These are phyloP conservation scores for Wickerhamiella siamensis DNA, from an alignment of 805 yeast genomes.

Conservation along the genomic window DNA sequence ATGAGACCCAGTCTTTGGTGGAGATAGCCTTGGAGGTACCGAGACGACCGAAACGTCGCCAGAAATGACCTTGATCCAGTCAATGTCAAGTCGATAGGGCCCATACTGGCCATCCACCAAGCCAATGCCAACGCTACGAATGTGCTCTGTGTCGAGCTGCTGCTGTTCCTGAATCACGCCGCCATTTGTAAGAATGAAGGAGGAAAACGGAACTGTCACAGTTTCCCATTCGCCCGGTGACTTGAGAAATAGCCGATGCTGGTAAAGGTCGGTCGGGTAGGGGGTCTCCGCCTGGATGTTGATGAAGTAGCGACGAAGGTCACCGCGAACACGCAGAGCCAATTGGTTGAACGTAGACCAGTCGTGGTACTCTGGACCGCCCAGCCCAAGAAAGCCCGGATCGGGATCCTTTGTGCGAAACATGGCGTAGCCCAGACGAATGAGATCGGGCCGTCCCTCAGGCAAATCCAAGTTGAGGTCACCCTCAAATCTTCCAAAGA, in stretches of 20 bases:
- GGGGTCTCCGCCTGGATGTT: constrained; percentile 74
- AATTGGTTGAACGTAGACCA: constrained; percentile 50
- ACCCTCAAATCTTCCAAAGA: constrained; percentile 55
- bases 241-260: constrained; percentile 61
- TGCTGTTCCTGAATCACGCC: constrained; percentile 52
- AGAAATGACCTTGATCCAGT: constrained; percentile 50
- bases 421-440: constrained; percentile 64
- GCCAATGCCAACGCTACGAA: constrained; percentile 66
- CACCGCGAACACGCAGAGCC: constrained; percentile 59
- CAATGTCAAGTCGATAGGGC: constrained; percentile 53
- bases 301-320: constrained; percentile 57
- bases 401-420: constrained; percentile 60
- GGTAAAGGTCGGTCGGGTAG: constrained; percentile 63
- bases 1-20: constrained; percentile 5
- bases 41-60: constrained; percentile 10
- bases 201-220: constrained; percentile 60
- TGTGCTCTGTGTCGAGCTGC: constrained; percentile 44
- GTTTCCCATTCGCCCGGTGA: constrained; percentile 74
- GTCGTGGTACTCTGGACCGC: constrained; percentile 45
- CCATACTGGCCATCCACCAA: constrained; percentile 67
- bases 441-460: constrained; percentile 46
- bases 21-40: not conserved
- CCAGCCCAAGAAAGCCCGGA: constrained; percentile 28
- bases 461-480: constrained; percentile 54
- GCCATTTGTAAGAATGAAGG: constrained; percentile 70